Base-by-base conservation (phyloP, 1,139 yeast genomes). In the Suhomyces coccinellae region DNA sequence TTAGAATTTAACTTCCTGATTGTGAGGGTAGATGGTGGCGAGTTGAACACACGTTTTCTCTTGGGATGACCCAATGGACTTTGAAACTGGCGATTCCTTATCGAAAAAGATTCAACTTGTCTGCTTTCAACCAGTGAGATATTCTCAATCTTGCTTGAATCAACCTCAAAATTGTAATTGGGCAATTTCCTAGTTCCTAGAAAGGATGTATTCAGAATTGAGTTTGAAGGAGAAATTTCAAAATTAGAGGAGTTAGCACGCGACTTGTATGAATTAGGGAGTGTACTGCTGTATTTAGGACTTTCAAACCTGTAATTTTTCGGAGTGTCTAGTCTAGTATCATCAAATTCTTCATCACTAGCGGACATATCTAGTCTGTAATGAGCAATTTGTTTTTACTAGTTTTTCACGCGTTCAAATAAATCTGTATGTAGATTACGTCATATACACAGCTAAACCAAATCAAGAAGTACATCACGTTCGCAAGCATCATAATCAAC, bases 381-480 rank as follows among this genome's bases (percentile, higher is more conserved):
- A 1, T 20, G 24, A 20, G 7, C 20, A 17, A 17, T 17, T 20
- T 20, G 24, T 20, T 20, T 20, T 20, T 4, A 20, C 24, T 4
- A 20, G 24, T 20, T 20, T 20, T 20, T 5, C 8, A 20, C 24
- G 14, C 8, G 16, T 8, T 34, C n/a, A 24, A 14, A 14, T 9
- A 20, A 22, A 13, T 14, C 16, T 5, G 15, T 22, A 10, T 34
- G 30, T 4, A 16, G 24, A 20, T 20, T 20, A 20, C 24, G 24
- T 20, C 24, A 20, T 20, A 28, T 17, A 20, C 27, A 16, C 7
- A 26, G 7, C 20, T 33, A 43, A 30, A 36, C 33, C 13, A 55
- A 44, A 63, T 88, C 96, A 16, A 63, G 56, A 36, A 77, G 61
- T 0, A 84, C 55, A 59, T 87, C 95, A 7, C 62, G 61, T 44